Conservation (phyloP, 148 eudicot species). For the Oxyria digyna region DNA sequence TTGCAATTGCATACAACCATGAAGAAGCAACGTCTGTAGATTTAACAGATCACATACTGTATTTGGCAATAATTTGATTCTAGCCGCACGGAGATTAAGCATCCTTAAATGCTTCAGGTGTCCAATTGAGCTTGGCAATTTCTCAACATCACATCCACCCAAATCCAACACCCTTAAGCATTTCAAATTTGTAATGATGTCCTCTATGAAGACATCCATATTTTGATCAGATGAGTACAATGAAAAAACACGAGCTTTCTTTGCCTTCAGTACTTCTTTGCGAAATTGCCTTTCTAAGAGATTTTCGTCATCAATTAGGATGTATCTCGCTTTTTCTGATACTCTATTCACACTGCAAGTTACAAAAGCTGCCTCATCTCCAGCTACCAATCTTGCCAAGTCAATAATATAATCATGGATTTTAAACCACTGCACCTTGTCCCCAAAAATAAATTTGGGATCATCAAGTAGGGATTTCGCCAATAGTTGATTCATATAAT, state of each 20-base stretch:
- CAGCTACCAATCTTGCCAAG: background rate
- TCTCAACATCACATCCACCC: background rate
- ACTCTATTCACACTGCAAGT: background rate
- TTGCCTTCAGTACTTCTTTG: background rate
- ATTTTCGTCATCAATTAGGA: background rate
- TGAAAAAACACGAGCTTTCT: background rate
- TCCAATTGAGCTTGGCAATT: background rate
- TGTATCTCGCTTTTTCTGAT: background rate
- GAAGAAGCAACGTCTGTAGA: background rate
- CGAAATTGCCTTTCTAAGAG: background rate
- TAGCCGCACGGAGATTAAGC: background rate
- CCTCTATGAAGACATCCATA: background rate
- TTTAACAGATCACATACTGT: background rate
- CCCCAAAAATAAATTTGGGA: background rate
- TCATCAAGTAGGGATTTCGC: background rate
- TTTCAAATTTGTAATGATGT: background rate
- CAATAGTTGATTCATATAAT: background rate
- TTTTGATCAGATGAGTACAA: background rate
- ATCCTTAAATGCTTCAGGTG: background rate
- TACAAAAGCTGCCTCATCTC: background rate
- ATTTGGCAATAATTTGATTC: background rate
- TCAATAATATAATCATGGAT: slow-evolving; percentile 15
- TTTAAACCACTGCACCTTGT: background rate
- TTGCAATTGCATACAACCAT: background rate
- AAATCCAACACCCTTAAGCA: background rate